Percentiles rank a stretch among this genome's conserved stretches.
These are phyloP conservation scores for Trichosporon inkin DNA, from an alignment of 1,284 basidiomycete species.

Conservation along the genomic window DNA sequence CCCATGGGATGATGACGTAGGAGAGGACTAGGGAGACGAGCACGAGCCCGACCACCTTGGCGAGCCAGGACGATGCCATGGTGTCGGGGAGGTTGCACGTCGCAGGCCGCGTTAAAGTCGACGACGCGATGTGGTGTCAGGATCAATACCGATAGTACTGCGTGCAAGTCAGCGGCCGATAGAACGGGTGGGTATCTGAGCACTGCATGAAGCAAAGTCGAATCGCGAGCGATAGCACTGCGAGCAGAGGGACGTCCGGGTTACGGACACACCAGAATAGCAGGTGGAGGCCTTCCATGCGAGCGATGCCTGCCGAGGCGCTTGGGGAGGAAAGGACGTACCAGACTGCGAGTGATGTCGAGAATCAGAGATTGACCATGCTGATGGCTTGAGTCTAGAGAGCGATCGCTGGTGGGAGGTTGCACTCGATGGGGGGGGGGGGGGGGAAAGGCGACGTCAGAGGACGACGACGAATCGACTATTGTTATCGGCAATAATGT, in stretches of 20 bases:
- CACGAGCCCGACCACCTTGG: constrained; percentile 13
- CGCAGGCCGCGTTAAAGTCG: neutral
- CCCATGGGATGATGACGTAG: constrained; percentile 24
- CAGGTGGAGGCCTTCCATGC: no score
- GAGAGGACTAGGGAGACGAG: constrained; percentile 17
- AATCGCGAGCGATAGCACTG: no score
- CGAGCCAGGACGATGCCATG: constrained; percentile 6
- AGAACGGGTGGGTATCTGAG: no score
- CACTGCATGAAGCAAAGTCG: no score
- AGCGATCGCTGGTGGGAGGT: neutral
- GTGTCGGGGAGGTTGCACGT: constrained; percentile 11
- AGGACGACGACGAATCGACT: no score
- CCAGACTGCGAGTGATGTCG: neutral
- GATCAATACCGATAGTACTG: neutral
- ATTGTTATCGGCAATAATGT: no score
- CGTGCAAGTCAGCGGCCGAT: neutral
- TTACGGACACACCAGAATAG: no score
- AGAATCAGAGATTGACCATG: neutral
- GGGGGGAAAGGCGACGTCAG: neutral
- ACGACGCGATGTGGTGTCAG: neutral
- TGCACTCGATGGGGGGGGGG: neutral
- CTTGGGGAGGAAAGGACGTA: neutral
- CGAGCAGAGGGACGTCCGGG: no score
- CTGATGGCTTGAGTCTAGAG: neutral
- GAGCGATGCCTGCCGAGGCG: no score